These are phyloP conservation scores for Colletotrichum sp. DNA, from an alignment of 2,329 filamentous ascomycete genomes.

Conservation along the genomic window DNA sequence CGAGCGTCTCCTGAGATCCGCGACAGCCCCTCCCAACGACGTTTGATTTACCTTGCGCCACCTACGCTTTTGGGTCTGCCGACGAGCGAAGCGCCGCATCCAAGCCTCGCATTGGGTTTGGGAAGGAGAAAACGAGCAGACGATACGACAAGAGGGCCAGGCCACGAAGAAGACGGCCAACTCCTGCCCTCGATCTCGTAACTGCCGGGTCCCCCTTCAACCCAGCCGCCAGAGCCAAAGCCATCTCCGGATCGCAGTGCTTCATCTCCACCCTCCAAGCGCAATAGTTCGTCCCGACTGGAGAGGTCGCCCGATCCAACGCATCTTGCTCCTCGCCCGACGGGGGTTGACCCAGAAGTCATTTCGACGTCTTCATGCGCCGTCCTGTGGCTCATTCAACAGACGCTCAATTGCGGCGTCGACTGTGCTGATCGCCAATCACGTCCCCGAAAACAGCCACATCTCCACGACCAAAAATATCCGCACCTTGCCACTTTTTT, in stretches of 20 bases:
- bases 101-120: neutral
- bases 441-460: constrained; percentile 9
- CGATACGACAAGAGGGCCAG: neutral
- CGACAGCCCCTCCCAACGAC: constrained; percentile 4
- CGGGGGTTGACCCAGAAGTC: constrained; percentile 18
- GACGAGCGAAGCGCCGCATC: neutral
- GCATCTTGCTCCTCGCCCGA: neutral
- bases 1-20: constrained; percentile 21
- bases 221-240: neutral
- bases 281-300: constrained; percentile 20
- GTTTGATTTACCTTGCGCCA: constrained; percentile 17
- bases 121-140: neutral
- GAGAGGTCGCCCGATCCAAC: constrained; percentile 2
- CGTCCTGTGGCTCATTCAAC: constrained; percentile 15
- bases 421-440: neutral
- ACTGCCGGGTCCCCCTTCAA: neutral
- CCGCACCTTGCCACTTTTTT: constrained; percentile 5
- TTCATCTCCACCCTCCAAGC: constrained; percentile 13
- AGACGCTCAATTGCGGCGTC: constrained; percentile 7
- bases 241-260: constrained; percentile 1
- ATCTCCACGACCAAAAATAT: constrained; percentile 19
- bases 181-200: neutral
- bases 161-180: neutral
- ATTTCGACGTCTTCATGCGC: constrained; percentile 18
- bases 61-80: neutral